Base-by-base conservation (phyloP, 139 green algal species). In the Asterochloris sp. region DNA sequence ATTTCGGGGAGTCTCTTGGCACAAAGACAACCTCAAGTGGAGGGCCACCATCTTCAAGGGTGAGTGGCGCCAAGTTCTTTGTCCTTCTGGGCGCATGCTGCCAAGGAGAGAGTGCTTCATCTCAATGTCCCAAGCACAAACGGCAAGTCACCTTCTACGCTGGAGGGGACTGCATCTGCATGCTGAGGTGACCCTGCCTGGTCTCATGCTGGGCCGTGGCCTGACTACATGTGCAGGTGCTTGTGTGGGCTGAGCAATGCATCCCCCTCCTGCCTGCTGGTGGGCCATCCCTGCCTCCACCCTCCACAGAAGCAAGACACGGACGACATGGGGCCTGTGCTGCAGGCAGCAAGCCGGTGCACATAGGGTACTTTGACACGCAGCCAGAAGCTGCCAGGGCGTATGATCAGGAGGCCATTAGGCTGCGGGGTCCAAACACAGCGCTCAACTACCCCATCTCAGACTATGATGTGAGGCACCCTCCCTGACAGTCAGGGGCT, bases 21-120 rank as follows among this genome's bases (percentile, higher is more conserved):
- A 84, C 74, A 84, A 84, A 64, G 81, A 84, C 81, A 84, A 84
- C 74, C 63, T 80, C 61, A 84, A 84, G 62, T 84, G 81, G 81
- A 62, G 81, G 16, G 81, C 81, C 60, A 84, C 81, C 26, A 84
- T 84, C 74, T 84, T 84, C 73, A 84, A 84, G 73, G 78, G 78
- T 83, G 27, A 16, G 62, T 60, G 23, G 19, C 74, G 16, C 10
- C n/a, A 12, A 23, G 19, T 23, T 23, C 12, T 23, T 0, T 73
- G 11, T 23, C 11, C 24, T 73, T 27, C 19, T 11, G 23, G 23
- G 24, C 19, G 67, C 67, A 12, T 73, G 67, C 19, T 73, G 11
- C 67, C 67, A 19, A 13, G 12, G 38, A 54, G 38, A 54, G 38
- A 54, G 6, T 54, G 38, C 38, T 54, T 54, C 4, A 10, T 54